These are phyloP conservation scores for Aphanomyces cochlioides DNA, from an alignment of 352 stramenopile species.

Conservation along the genomic window DNA sequence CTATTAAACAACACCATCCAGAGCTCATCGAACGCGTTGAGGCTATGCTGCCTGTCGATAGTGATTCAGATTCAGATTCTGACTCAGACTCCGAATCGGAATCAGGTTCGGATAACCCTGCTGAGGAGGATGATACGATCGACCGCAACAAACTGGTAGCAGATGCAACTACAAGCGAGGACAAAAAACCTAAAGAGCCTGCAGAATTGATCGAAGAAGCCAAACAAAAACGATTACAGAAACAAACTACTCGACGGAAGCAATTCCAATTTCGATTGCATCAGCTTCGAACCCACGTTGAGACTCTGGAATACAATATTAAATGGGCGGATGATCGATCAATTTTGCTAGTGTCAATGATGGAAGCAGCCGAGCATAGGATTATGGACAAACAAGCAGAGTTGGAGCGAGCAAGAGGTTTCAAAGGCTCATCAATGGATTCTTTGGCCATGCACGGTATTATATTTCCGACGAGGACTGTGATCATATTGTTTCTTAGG, in stretches of 20 bases:
- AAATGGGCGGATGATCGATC: constrained; percentile 69
- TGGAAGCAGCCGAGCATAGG: constrained; percentile 56
- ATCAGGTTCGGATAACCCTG: background rate
- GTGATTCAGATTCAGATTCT: constrained; percentile 6
- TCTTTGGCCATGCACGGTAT: constrained; percentile 35
- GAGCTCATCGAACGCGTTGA: constrained; percentile 48
- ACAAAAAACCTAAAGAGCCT: constrained; percentile 5
- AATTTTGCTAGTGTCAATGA: constrained; percentile 65
- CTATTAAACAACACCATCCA: constrained; percentile 56
- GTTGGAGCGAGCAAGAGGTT: constrained; percentile 62
- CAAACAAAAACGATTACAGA: constrained; percentile 33
- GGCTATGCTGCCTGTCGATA: constrained; percentile 40
- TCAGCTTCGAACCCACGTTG: constrained; percentile 50
- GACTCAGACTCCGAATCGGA: constrained; percentile 6
- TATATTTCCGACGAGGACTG: background rate
- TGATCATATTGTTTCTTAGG: constrained; percentile 41
- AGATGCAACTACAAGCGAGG: background rate
- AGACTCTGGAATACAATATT: constrained; percentile 68
- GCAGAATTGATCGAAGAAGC: constrained; percentile 40
- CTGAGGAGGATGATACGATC: constrained; percentile 26
- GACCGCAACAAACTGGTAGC: background rate
- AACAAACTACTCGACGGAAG: constrained; percentile 48
- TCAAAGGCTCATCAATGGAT: constrained; percentile 69
- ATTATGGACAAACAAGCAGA: constrained; percentile 80
- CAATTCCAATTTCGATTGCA: constrained; percentile 77